Conservation (phyloP, 2,329 filamentous ascomycete genomes). For the Chrysosphaeria jannelii region DNA sequence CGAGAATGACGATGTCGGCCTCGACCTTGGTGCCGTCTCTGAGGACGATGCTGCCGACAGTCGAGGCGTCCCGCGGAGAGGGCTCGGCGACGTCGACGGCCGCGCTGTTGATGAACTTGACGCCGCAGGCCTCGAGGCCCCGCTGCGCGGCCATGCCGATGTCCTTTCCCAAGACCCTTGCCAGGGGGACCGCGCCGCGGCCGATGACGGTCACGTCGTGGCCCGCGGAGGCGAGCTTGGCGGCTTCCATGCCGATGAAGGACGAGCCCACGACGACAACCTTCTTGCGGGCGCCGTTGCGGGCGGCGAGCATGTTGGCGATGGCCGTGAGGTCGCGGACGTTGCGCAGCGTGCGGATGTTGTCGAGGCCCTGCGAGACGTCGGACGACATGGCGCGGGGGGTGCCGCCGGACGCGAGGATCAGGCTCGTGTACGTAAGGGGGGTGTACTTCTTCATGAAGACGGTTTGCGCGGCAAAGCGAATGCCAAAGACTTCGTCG, state of each 20-base stretch:
- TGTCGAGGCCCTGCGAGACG: slow-evolving; percentile 61
- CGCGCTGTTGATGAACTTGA: slow-evolving; percentile 65
- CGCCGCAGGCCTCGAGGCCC: slow-evolving; percentile 52
- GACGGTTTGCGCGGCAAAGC: slow-evolving; percentile 46
- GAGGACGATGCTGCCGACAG: slow-evolving; percentile 52
- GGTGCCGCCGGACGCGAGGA: slow-evolving; percentile 65
- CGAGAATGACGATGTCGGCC: slow-evolving; percentile 73
- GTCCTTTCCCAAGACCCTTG: slow-evolving; percentile 55
- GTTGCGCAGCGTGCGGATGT: slow-evolving; percentile 61
- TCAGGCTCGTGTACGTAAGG: slow-evolving; percentile 59
- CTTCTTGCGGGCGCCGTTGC: slow-evolving; percentile 36
- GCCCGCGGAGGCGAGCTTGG: slow-evolving; percentile 47
- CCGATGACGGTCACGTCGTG: slow-evolving; percentile 71
- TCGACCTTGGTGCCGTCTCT: slow-evolving; percentile 64
- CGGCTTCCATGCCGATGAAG: slow-evolving; percentile 97
- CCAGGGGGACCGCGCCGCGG: slow-evolving; percentile 61
- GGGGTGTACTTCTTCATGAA: slow-evolving; percentile 42
- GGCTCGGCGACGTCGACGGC: slow-evolving; percentile 59
- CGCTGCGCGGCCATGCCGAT: slow-evolving; percentile 59
- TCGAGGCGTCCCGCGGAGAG: slow-evolving; percentile 31
- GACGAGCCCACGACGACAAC: slow-evolving; percentile 76
- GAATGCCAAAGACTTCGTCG: slow-evolving; percentile 38
- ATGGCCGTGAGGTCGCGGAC: slow-evolving; percentile 56
- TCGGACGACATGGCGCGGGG: slow-evolving; percentile 47
- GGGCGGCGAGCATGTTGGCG: slow-evolving; percentile 43